phyloP scores from a whole-genome alignment of 495 filamentous ascomycete genomes.

The Hypoxylon crocopeplum region DNA sequence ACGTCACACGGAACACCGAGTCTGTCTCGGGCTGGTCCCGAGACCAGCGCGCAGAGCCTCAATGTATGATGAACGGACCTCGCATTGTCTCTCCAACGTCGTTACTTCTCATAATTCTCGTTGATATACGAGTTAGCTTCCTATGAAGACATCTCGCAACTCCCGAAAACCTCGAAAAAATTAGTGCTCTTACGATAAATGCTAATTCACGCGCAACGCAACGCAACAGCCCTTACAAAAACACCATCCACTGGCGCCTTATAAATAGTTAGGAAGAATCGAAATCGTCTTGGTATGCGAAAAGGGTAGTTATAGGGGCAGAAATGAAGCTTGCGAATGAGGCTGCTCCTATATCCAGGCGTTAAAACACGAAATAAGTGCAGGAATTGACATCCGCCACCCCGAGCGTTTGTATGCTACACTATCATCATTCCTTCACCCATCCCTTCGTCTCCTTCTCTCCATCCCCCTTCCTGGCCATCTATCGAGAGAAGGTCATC shows the following conservation, averaged over 20 bases:
- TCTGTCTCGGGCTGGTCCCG: conserved; percentile 25
- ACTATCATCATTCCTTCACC: not conserved
- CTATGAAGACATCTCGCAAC: not conserved
- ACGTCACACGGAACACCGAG: conserved; percentile 4
- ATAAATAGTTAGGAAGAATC: conserved; percentile 2
- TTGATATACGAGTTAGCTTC: not conserved
- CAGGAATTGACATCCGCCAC: conserved; percentile 14
- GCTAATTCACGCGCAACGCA: too few species aligned
- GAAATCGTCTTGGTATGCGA: conserved; percentile 15
- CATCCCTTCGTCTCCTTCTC: not conserved
- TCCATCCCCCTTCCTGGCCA: not conserved
- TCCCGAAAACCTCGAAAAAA: not conserved
- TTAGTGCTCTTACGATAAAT: too few species aligned
- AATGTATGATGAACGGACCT: not conserved
- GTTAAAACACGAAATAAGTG: conserved; percentile 6
- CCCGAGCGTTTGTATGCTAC: not conserved
- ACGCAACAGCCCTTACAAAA: not conserved
- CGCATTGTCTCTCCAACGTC: not conserved
- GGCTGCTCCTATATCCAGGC: conserved; percentile 32
- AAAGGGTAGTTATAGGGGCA: conserved; percentile 23
- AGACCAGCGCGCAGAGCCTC: conserved; percentile 28
- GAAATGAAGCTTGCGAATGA: conserved; percentile 11
- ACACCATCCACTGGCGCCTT: not conserved
- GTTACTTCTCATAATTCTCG: not conserved
- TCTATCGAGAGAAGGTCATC: conserved; percentile 27